A percentile compares a stretch with the other conserved stretches of the same genome.
Evolutionary conservation across 192 early-diverging fungal species (phyloP).

Genomic region (Coemansia sp.): DNA sequence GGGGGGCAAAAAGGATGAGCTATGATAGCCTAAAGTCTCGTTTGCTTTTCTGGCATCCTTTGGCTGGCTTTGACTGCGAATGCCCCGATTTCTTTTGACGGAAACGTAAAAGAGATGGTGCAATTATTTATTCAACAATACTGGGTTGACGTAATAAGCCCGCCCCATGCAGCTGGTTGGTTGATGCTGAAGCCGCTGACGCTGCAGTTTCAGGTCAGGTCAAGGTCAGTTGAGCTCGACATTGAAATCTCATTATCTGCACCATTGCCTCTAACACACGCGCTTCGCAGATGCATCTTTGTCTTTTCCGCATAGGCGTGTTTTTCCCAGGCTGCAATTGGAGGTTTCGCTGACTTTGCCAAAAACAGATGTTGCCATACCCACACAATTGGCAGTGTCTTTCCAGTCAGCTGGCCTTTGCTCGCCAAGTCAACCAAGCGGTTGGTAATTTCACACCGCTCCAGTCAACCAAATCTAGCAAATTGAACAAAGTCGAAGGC

Average conservation of each 20-base stretch:
- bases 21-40: slow-evolving; percentile 1
- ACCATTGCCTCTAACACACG: not conserved
- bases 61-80: not conserved
- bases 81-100: too few species aligned
- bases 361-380: too few species aligned
- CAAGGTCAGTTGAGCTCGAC: not conserved
- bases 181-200: not conserved
- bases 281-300: slow-evolving; percentile 8
- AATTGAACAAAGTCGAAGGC: too few species aligned
- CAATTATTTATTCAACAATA: not conserved
- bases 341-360: not conserved
- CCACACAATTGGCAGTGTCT: too few species aligned
- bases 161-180: not conserved
- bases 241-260: not conserved
- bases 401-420: too few species aligned
- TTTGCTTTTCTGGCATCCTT: not conserved
- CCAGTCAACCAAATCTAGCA: too few species aligned
- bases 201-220: not conserved
- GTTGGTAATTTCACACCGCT: too few species aligned
- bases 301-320: not conserved
- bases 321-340: slow-evolving; percentile 5
- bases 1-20: too few species aligned
- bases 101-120: too few species aligned
- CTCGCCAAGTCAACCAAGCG: too few species aligned
- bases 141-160: not conserved